These are phyloP conservation scores for Chaetothyriales sp. DNA, from an alignment of 2,329 filamentous ascomycete genomes.

Conservation along the genomic window DNA sequence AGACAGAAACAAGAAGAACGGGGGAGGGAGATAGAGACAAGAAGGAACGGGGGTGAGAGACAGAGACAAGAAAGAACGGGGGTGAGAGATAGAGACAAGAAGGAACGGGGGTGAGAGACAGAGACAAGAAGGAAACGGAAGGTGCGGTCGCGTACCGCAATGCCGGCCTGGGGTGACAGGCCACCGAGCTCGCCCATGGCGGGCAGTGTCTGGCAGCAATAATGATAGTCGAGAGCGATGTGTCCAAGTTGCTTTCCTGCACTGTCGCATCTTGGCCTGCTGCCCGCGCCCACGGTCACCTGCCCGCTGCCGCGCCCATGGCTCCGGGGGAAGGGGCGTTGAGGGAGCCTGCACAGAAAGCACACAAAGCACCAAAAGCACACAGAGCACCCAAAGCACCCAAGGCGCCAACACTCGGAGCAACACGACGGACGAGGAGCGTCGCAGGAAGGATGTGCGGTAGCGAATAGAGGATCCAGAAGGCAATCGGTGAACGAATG, in stretches of 20 bases:
- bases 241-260: neutral
- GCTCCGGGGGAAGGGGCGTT: neutral
- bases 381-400: too few relatives aligned
- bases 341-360: neutral
- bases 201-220: neutral
- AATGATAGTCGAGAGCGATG: neutral
- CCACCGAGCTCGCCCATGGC: slow-evolving; percentile 59
- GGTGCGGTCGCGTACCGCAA: slow-evolving; percentile 47
- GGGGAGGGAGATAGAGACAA: too few relatives aligned
- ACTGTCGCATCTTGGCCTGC: neutral
- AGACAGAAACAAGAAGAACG: too few relatives aligned
- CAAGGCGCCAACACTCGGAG: neutral
- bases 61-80: too few relatives aligned
- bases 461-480: neutral
- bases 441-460: neutral
- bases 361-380: too few relatives aligned
- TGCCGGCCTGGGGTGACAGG: slow-evolving; percentile 63
- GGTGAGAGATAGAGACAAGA: neutral
- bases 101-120: neutral
- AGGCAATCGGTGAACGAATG: neutral
- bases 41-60: too few relatives aligned
- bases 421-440: neutral
- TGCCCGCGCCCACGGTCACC: neutral
- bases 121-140: too few relatives aligned
- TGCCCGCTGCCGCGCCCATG: neutral